phyloP scores from a whole-genome alignment of 108 stramenopile species.

The Cyclostephanos tholiformis region DNA sequence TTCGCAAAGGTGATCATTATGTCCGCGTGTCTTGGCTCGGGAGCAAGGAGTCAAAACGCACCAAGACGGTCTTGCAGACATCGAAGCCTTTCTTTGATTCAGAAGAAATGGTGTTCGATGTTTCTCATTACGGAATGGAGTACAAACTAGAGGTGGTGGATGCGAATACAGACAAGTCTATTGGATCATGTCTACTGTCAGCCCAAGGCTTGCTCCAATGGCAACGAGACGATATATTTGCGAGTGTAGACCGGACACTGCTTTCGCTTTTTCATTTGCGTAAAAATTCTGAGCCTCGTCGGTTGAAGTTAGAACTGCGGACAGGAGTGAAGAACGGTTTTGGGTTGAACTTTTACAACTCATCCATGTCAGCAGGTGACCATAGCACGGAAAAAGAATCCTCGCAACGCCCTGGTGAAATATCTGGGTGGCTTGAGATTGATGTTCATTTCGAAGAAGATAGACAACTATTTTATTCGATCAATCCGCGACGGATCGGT shows the following conservation, averaged over 20 bases:
- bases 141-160: constrained; percentile 82
- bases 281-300: constrained; percentile 49
- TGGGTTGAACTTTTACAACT: constrained; percentile 63
- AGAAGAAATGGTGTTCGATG: constrained; percentile 61
- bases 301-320: constrained; percentile 61
- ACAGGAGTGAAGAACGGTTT: constrained; percentile 68
- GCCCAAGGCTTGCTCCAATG: constrained; percentile 75
- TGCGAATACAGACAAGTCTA: constrained; percentile 66
- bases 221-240: constrained; percentile 67
- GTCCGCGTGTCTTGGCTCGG: constrained; percentile 69
- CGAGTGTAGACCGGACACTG: constrained; percentile 33
- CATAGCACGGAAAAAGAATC: constrained; percentile 24
- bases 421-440: constrained; percentile 79
- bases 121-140: constrained; percentile 77
- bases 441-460: constrained; percentile 70
- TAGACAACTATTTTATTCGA: constrained; percentile 53
- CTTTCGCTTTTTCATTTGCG: constrained; percentile 43
- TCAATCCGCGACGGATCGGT: constrained; percentile 56
- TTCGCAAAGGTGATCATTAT: constrained; percentile 79
- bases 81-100: constrained; percentile 74
- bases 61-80: constrained; percentile 68
- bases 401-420: constrained; percentile 48
- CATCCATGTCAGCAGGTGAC: constrained; percentile 37
- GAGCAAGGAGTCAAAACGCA: constrained; percentile 54
- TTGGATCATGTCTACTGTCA: constrained; percentile 68